Evolutionary conservation across 2,329 filamentous ascomycete species (phyloP), one percentile per base, ranked within the genome.

Genomic region (Fusarium sp.): DNA sequence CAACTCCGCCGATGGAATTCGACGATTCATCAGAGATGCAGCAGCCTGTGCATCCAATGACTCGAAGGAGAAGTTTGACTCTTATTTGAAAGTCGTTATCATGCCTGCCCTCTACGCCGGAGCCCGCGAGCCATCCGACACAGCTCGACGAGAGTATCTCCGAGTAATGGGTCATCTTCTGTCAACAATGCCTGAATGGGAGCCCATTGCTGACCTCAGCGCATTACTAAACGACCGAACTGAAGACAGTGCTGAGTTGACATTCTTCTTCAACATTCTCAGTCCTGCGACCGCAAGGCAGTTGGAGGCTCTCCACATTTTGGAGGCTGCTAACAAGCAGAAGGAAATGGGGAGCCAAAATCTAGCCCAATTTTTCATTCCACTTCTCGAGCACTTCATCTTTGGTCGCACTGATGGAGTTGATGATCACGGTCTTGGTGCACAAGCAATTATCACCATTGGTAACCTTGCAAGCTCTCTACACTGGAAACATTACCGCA

Each of bases 251-350:
- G 77, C 82, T 3, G 85, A 87, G 58, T 81, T 84, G 13, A 91
- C 92, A 1, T 97, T 99, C 81, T 99, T 98, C 82, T 91, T 88
- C 78, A 97, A 98, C 72, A 89, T 98, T 42, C 82, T 98, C 35
- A 94, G 96, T 74, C 95, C 97, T 46, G 94, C 97, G 50, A 90
- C 94, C 35, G 90, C 96, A 61, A 90, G 93, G 67, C 92, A 97
- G 73, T 84, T 96, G 53, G 91, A 94, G 70, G 94, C 96, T 4
- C 82, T 99, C 36, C 89, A 92, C 60, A 86, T 93, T 57, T 83
- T 99, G 14, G 89, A 91, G 56, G 81, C 85, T 11, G 90, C 91
- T 65, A 92, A 92, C 55, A 78, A 82, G 11, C 84, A 85, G 56
- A 84, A 87, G 14, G 84, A 88, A 47, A 82, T 99, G 60, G 86